Evolutionary conservation across 139 green algal species (phyloP).

Genomic region (Zygnema circumcarinatum): DNA sequence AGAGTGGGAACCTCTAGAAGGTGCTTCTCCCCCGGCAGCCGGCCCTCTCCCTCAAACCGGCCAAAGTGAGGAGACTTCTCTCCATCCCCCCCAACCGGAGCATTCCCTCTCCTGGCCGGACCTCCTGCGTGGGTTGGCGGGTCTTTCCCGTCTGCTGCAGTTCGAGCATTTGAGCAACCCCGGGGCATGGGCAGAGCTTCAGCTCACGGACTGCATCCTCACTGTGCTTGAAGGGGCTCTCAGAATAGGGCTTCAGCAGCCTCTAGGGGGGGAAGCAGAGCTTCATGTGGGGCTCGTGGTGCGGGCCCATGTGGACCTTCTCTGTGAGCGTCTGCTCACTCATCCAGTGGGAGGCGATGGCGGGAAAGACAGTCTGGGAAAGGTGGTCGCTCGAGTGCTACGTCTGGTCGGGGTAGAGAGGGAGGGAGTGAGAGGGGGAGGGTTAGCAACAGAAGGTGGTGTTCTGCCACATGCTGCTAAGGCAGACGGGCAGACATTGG

Average conservation of each 20-base stretch:
- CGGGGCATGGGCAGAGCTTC: neutral
- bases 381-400: neutral
- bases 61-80: no score
- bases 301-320: neutral
- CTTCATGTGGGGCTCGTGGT: neutral
- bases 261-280: neutral
- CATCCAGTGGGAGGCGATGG: neutral
- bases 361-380: neutral
- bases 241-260: neutral
- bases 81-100: no score
- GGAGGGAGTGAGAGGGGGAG: neutral
- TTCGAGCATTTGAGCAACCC: neutral
- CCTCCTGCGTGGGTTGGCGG: neutral
- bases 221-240: neutral
- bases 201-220: neutral
- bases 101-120: neutral
- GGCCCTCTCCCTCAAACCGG: no score
- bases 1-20: neutral
- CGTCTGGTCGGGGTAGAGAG: neutral
- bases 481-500: constrained; percentile 1
- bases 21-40: no score
- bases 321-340: constrained; percentile 2
- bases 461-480: neutral
- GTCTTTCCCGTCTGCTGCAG: constrained; percentile 2
- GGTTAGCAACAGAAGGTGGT: neutral